Evolutionary conservation across 2,329 filamentous ascomycete species (phyloP).

Genomic region (Cytospora mali): DNA sequence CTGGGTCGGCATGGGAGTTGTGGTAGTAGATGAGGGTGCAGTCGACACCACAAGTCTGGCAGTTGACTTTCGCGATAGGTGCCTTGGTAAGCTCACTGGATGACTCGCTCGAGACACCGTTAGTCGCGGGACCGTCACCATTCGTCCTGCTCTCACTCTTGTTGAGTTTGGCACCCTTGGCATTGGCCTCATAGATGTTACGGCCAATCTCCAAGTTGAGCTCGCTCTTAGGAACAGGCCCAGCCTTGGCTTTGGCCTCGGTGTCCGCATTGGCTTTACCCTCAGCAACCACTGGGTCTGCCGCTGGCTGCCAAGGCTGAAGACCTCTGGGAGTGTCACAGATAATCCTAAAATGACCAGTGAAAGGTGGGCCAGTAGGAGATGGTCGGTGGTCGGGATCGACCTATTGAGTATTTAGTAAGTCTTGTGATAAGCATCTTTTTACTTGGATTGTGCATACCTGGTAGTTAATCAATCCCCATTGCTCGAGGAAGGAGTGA

Average conservation of each 20-base stretch:
- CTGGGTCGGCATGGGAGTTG: slow-evolving; percentile 53
- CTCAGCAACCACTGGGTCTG: slow-evolving; percentile 68
- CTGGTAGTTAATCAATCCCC: slow-evolving; percentile 99
- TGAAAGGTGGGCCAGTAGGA: slow-evolving; percentile 94
- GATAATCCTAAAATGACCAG: slow-evolving; percentile 94
- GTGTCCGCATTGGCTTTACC: slow-evolving; percentile 67
- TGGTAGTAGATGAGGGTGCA: slow-evolving; percentile 70
- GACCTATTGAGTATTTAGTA: slow-evolving; percentile 61
- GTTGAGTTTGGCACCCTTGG: slow-evolving; percentile 73
- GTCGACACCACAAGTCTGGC: slow-evolving; percentile 89
- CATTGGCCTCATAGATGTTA: slow-evolving; percentile 92
- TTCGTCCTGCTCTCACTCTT: slow-evolving; percentile 73
- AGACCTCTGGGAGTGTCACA: slow-evolving; percentile 94
- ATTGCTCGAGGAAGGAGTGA: slow-evolving; percentile 96
- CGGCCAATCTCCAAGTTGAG: slow-evolving; percentile 90
- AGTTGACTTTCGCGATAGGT: slow-evolving; percentile 72
- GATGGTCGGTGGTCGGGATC: slow-evolving; percentile 94
- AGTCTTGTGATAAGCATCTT: no score
- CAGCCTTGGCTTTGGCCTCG: slow-evolving; percentile 70
- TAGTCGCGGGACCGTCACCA: slow-evolving; percentile 69
- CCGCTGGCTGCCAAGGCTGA: slow-evolving; percentile 91
- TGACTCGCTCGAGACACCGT: slow-evolving; percentile 59
- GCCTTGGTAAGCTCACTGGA: slow-evolving; percentile 66
- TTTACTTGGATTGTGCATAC: no score
- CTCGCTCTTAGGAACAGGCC: slow-evolving; percentile 72